Conservation (phyloP, 1,284 basidiomycete species). For the Ustilago shanxiensis region DNA sequence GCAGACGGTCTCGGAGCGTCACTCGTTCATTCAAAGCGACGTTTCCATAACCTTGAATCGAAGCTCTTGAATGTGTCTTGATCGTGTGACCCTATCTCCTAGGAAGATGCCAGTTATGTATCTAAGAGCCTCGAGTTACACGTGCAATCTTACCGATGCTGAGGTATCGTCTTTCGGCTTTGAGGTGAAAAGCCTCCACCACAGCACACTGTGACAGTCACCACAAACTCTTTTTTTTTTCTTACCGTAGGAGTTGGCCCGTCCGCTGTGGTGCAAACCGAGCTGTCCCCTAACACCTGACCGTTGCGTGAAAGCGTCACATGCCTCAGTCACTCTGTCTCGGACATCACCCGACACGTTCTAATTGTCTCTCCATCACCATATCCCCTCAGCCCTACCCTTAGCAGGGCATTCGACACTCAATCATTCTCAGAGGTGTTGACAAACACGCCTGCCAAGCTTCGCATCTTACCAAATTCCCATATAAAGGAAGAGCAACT, state of each 20-base stretch:
- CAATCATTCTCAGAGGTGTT: background rate
- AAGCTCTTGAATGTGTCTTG: too few relatives aligned
- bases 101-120: background rate
- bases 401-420: background rate
- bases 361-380: background rate
- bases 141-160: background rate
- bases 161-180: background rate
- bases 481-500: too few relatives aligned
- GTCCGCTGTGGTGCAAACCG: background rate
- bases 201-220: background rate
- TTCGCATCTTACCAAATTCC: too few relatives aligned
- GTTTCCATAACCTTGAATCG: too few relatives aligned
- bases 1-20: too few relatives aligned
- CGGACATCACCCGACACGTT: conserved; percentile 1
- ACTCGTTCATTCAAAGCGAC: too few relatives aligned
- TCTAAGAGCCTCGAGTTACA: background rate
- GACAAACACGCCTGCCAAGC: background rate
- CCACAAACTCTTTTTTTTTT: background rate
- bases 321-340: background rate
- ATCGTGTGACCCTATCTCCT: background rate
- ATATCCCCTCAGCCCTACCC: background rate
- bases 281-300: background rate
- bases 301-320: background rate
- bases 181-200: background rate
- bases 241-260: background rate